Conservation (phyloP, 306 rosid species). For the Malus orientalis region DNA sequence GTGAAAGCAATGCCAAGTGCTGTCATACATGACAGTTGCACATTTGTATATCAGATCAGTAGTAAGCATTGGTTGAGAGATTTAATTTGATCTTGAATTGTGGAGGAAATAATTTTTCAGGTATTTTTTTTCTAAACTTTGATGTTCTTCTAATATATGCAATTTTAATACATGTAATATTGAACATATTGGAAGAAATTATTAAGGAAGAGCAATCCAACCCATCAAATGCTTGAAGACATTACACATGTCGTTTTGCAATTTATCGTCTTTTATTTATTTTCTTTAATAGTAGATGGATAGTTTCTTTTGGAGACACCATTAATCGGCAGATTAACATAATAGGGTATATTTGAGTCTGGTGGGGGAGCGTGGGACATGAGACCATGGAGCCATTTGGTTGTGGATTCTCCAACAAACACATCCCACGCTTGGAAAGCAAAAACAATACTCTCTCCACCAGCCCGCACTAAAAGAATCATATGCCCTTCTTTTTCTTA, state of each 20-base stretch:
- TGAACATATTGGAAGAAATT: no score
- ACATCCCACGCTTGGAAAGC: slow-evolving; percentile 73
- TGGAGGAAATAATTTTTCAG: neutral
- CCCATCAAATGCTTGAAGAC: neutral
- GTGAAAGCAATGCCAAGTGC: neutral
- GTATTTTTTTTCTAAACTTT: neutral
- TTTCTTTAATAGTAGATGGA: neutral
- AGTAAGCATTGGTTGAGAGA: neutral
- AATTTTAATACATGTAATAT: no score
- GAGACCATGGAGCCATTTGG: slow-evolving; percentile 81
- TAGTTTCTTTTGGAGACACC: slow-evolving; percentile 5
- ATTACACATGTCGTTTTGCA: neutral
- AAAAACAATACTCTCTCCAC: slow-evolving; percentile 36
- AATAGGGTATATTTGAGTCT: slow-evolving; percentile 16
- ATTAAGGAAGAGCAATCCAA: no score
- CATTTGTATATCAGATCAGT: neutral
- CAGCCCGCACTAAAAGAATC: slow-evolving; percentile 37
- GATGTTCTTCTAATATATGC: neutral
- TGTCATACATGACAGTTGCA: neutral
- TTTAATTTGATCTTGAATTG: neutral
- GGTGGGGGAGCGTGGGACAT: slow-evolving; percentile 60
- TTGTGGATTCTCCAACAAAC: slow-evolving; percentile 95
- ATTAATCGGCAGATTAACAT: slow-evolving; percentile 2
- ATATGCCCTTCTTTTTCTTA: slow-evolving; percentile 18
- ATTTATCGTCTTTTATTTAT: neutral